A percentile compares a stretch with the other conserved stretches of the same genome.
phyloP scores from a whole-genome alignment of 371 early-diverging fungal genomes.

The Mucor plumbeus region DNA sequence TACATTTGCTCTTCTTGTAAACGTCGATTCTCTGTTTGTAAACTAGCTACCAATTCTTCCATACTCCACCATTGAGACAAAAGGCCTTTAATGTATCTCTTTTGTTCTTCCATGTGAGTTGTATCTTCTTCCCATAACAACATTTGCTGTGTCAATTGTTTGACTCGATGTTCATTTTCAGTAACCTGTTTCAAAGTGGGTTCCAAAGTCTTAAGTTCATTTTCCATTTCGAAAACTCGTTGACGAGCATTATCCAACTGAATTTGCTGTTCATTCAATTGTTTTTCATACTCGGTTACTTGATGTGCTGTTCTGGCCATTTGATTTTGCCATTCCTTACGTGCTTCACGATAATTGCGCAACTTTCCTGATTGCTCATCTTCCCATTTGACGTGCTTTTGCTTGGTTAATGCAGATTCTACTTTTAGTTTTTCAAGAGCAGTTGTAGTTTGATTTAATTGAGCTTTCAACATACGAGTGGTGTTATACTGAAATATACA shows the following conservation, averaged over 20 bases:
- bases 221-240: conserved; percentile 57
- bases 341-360: conserved; percentile 60
- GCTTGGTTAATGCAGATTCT: conserved; percentile 60
- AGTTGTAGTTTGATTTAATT: conserved; percentile 57
- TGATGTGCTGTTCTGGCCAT: conserved; percentile 53
- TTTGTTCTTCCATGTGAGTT: conserved; percentile 48
- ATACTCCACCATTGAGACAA: conserved; percentile 52
- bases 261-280: conserved; percentile 29
- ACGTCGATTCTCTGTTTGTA: conserved; percentile 38
- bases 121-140: conserved; percentile 58
- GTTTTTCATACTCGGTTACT: conserved; percentile 47
- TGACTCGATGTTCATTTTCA: conserved; percentile 62
- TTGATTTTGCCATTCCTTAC: conserved; percentile 61
- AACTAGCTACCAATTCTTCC: conserved; percentile 48
- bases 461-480: conserved; percentile 59
- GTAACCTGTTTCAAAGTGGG: conserved; percentile 55
- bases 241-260: conserved; percentile 42
- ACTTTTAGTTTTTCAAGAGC: conserved; percentile 58
- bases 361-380: conserved; percentile 63
- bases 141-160: conserved; percentile 64
- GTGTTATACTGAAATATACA: conserved; percentile 52
- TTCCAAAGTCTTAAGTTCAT: conserved; percentile 52
- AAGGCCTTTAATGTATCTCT: conserved; percentile 44
- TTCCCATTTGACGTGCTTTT: conserved; percentile 70
- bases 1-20: conserved; percentile 35